Base-by-base conservation (phyloP, 495 filamentous ascomycete species). In the Daldinia vernicosa region DNA sequence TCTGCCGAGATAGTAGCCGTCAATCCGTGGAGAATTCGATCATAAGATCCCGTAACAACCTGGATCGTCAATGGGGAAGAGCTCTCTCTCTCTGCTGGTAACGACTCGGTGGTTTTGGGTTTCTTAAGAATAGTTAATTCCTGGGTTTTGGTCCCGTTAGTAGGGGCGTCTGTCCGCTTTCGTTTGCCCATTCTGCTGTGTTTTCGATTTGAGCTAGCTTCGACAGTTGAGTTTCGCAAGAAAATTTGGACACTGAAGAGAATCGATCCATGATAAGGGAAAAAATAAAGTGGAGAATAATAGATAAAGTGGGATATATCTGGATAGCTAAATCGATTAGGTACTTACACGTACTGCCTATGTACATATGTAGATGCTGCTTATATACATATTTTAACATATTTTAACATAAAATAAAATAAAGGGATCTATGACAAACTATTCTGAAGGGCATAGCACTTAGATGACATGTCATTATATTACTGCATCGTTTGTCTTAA, bases 21-120 rank as follows among this genome's bases (percentile, higher is more conserved):
- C 76, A 98, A 85, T 69, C 96, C 96, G 80, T 99, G 95, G 45
- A 99, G 86, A 45, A 95, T 88, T 62, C 93, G 89, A 75, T 99
- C 95, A 81, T 99, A 99, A 64, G 94, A 97, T 17, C 95, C 95
- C 22, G 93, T 92, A 55, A 98, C 85, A 62, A 99, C 90, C 77
- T 98, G 95, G 57, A 98, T 83, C 0, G 88, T 92, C 52, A 87
- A 66, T 26, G 68, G 54, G 14, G 74, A 47, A 47, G 43, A 74
- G 51, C 64, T 73, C 57, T 75, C 70, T 67, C 54, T 37, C 59
- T 68, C 70, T 63, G 70, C 62, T 71, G 28, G 30, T 35, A 60
- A 77, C 62, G 79, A 78, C 9, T 51, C 67, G 52, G 62, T 61
- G 12, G 70, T 66, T 70, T 83, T 86, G 6, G 77, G 60, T 63